Evolutionary conservation across 805 yeast genomes (phyloP).

Genomic region (Grigorovia transvaalensis): DNA sequence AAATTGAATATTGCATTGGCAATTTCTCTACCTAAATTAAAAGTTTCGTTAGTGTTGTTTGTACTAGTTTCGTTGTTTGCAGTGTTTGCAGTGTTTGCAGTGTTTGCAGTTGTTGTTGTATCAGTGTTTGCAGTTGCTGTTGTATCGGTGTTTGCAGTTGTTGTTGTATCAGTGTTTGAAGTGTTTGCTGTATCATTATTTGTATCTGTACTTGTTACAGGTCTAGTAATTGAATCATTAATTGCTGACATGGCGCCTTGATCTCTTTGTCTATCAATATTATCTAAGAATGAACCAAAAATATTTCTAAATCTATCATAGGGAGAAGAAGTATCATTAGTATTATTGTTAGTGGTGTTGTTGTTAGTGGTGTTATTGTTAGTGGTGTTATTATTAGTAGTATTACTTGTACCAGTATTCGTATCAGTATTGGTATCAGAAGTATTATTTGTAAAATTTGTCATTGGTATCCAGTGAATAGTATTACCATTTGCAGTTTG

Average conservation of each 20-base stretch:
- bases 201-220: not conserved
- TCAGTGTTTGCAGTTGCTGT: not conserved
- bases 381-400: not conserved
- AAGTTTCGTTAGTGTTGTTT: not conserved
- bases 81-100: not conserved
- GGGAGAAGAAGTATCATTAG: constrained; percentile 3
- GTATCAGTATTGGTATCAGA: not conserved
- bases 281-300: constrained; percentile 4
- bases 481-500: not conserved
- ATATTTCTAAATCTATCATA: constrained; percentile 19
- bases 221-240: not conserved
- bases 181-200: not conserved
- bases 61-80: not conserved
- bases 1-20: not conserved
- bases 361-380: not conserved
- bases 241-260: not conserved
- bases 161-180: not conserved
- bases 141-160: not conserved
- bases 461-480: not conserved
- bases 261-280: not conserved
- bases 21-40: not conserved
- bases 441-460: not conserved
- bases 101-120: not conserved
- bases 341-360: not conserved
- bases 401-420: not conserved